Base-by-base conservation (phyloP, 179 eudicot species). In the Beta lomatogona region DNA sequence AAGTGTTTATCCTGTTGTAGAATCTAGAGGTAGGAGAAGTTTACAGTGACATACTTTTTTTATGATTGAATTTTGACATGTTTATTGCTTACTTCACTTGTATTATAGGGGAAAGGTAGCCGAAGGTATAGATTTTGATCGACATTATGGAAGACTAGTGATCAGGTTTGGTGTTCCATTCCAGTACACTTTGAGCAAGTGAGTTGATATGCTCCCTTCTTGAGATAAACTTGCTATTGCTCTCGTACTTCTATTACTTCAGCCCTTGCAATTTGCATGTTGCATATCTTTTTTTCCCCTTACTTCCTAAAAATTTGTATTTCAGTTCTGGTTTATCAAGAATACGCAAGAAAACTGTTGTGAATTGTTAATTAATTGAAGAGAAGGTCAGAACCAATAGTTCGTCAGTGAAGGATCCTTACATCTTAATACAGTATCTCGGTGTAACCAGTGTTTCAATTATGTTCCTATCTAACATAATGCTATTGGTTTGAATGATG, bases 111-210 rank as follows among this genome's bases (percentile, higher is more conserved):
- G 99, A 74, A 97, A 97, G 87, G 99, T 97, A 82, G 98, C 99
- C 18, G 98, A 94, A 89, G 98, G 99, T 77, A 94, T 97, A 82
- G 99, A 97, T 86, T 97, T 97, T 85, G 99, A 97, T 82, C 91
- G 99, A 71, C 99, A 97, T 88, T 97, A 94, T 90, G 99, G 99
- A 74, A 88, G 99, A 79, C 91, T 94, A 67, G 99, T 97, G 69
- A 93, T 97, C 82, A 97, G 94, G 99, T 97, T 86, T 81, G 99
- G 99, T 55, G 89, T 97, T 78, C 99, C 98, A 48, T 97, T 97
- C 85, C 99, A 97, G 79, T 97, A 94, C 86, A 94, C 99, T 13
- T 83, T 97, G 86, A 97, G 99, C 99, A 94, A 96, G 99, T 97
- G 83, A 88, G 89, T 69, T 71, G 61, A 71, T 28, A 11, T 52